phyloP scores from a whole-genome alignment of 352 stramenopile species.

The Pythium aristosporum region DNA sequence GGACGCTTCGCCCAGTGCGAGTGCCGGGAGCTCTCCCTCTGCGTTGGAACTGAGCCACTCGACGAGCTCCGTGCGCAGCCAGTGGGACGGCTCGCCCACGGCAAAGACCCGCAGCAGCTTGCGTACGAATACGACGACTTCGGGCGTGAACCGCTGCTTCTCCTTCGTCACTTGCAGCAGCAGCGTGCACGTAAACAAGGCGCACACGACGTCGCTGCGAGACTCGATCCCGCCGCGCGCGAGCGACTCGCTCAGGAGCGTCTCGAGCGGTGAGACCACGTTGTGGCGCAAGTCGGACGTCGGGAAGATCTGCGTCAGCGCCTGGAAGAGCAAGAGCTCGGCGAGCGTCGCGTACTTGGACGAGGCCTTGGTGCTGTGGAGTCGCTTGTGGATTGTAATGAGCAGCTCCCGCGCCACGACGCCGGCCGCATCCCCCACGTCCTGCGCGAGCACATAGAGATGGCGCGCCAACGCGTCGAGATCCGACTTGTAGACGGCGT shows the following conservation, averaged over 20 bases:
- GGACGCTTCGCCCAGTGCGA: constrained; percentile 42
- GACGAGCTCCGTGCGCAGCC: constrained; percentile 50
- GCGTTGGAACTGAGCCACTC: constrained; percentile 30
- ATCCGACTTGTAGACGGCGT: constrained; percentile 64
- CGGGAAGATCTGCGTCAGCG: constrained; percentile 90
- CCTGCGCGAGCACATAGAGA: constrained; percentile 89
- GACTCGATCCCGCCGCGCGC: constrained; percentile 69
- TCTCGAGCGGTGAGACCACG: constrained; percentile 91
- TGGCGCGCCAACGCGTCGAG: constrained; percentile 81
- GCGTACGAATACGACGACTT: constrained; percentile 64
- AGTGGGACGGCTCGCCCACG: constrained; percentile 31
- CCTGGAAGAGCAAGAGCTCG: constrained; percentile 90
- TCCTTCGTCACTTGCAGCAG: constrained; percentile 74
- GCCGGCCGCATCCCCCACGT: constrained; percentile 86
- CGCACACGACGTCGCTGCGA: constrained; percentile 77
- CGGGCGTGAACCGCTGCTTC: constrained; percentile 91
- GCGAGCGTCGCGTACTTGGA: constrained; percentile 86
- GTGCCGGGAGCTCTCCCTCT: constrained; percentile 31
- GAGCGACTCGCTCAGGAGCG: constrained; percentile 90
- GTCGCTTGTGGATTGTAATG: constrained; percentile 87
- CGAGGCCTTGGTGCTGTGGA: constrained; percentile 79
- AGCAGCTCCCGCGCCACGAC: constrained; percentile 89
- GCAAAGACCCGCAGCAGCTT: constrained; percentile 56
- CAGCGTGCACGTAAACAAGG: constrained; percentile 74
- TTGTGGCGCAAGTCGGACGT: constrained; percentile 94